phyloP scores from a whole-genome alignment of 2,329 filamentous ascomycete genomes.

The Fusarium subglutinans region DNA sequence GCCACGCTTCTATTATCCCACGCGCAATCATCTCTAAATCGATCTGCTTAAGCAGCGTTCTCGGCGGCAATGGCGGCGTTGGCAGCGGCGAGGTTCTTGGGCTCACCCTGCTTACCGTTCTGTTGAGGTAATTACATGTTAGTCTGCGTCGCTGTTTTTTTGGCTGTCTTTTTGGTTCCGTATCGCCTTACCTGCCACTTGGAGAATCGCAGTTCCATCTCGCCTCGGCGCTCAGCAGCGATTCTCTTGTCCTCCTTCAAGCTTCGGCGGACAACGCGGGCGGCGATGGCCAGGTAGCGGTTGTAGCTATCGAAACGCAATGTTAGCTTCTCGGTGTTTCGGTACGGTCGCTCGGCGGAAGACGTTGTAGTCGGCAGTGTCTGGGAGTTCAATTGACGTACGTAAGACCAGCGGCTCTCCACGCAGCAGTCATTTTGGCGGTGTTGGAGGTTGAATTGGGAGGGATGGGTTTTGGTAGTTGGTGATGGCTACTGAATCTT shows the following conservation, averaged over 20 bases:
- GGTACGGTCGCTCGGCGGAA: conserved; percentile 18
- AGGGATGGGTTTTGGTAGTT: conserved; percentile 44
- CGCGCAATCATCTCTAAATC: conserved; percentile 34
- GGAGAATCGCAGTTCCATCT: conserved; percentile 87
- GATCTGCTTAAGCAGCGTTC: conserved; percentile 48
- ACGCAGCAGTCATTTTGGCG: conserved; percentile 92
- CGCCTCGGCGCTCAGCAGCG: conserved; percentile 85
- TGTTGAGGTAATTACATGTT: conserved; percentile 58
- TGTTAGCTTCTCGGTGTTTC: conserved; percentile 48
- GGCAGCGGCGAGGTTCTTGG: conserved; percentile 73
- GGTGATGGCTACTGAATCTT: conserved; percentile 51
- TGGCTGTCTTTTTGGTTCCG: neutral
- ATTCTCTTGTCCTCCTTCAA: conserved; percentile 96
- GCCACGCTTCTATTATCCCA: conserved; percentile 35
- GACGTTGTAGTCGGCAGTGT: conserved; percentile 1
- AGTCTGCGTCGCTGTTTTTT: conserved; percentile 22
- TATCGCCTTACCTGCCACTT: conserved; percentile 83
- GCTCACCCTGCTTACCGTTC: conserved; percentile 96
- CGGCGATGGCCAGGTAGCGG: conserved; percentile 96
- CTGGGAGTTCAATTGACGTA: conserved; percentile 63
- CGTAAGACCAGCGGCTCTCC: conserved; percentile 98
- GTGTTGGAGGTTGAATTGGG: conserved; percentile 49
- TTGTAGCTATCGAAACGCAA: conserved; percentile 80
- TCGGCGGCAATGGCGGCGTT: conserved; percentile 56
- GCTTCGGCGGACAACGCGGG: conserved; percentile 93